These are phyloP conservation scores for Marchantia polymorpha DNA, from an alignment of 225 moss, liverwort and hornwort genomes.

Conservation along the genomic window DNA sequence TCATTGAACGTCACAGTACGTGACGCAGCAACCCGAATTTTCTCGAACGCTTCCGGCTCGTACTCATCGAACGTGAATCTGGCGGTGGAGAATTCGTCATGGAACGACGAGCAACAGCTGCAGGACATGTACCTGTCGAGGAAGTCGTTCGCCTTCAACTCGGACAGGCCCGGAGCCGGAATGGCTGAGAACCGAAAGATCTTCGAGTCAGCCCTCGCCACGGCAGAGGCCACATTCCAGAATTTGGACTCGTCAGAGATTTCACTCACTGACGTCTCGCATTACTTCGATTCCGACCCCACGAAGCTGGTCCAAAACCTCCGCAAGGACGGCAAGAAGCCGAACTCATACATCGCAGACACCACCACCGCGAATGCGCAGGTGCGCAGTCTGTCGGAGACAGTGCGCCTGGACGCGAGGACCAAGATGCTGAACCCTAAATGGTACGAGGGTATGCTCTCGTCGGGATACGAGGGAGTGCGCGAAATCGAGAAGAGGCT, in stretches of 20 bases:
- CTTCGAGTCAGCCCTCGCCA: slow-evolving; percentile 85
- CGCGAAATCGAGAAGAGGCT: slow-evolving; percentile 97
- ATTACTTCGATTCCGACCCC: slow-evolving; percentile 97
- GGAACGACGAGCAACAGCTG: slow-evolving; percentile 97
- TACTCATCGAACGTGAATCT: slow-evolving; percentile 95
- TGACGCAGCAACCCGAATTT: slow-evolving; percentile 92
- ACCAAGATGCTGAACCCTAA: slow-evolving; percentile 99
- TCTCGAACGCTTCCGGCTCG: slow-evolving; percentile 92
- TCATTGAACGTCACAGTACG: slow-evolving; percentile 63
- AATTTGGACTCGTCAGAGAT: slow-evolving; percentile 97
- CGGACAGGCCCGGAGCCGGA: slow-evolving; percentile 86
- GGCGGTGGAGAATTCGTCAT: slow-evolving; percentile 95
- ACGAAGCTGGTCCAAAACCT: slow-evolving; percentile 95
- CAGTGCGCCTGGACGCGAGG: slow-evolving; percentile 86
- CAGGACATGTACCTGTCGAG: slow-evolving; percentile 97
- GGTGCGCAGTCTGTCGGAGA: slow-evolving; percentile 90
- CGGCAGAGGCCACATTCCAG: slow-evolving; percentile 96
- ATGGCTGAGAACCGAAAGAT: slow-evolving; percentile 95
- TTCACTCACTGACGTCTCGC: slow-evolving; percentile 89
- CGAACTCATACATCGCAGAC: slow-evolving; percentile 83
- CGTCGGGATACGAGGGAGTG: slow-evolving; percentile 97
- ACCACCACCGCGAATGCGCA: slow-evolving; percentile 98
- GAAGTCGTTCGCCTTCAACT: slow-evolving; percentile 96
- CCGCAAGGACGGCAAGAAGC: slow-evolving; percentile 83
- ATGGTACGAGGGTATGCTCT: slow-evolving; percentile 99